Conservation (phyloP, 169 alveolate species). For the Plasmodium berghei region DNA sequence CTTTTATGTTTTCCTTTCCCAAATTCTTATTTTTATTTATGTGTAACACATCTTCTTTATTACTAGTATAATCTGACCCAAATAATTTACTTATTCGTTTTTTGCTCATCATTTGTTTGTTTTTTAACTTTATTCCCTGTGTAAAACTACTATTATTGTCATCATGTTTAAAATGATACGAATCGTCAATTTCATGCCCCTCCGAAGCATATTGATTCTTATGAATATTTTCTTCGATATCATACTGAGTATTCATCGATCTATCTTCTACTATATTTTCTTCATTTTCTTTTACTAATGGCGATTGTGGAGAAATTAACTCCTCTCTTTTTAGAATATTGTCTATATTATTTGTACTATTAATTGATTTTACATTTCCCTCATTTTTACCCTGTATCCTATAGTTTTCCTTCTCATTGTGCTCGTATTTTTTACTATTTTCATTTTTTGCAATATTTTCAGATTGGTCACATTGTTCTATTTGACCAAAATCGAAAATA, state of each 20-base stretch:
- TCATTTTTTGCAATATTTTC: background rate
- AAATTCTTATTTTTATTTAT: constrained; percentile 21
- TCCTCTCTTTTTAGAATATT: too few species aligned
- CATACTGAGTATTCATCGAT: too few species aligned
- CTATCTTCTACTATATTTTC: constrained; percentile 1
- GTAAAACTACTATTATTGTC: background rate
- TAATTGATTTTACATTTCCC: too few species aligned
- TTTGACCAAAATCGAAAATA: background rate
- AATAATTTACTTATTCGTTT: background rate
- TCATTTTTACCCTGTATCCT: background rate
- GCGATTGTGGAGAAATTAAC: background rate
- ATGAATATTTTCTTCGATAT: background rate
- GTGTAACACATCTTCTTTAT: constrained; percentile 7
- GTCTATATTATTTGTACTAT: too few species aligned
- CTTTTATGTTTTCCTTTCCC: constrained; percentile 43
- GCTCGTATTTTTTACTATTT: background rate
- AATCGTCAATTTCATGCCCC: too few species aligned
- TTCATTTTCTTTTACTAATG: background rate
- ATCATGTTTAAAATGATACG: background rate
- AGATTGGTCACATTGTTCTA: background rate
- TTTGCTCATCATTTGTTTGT: constrained; percentile 8
- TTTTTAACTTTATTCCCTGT: constrained; percentile 8
- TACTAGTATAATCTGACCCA: background rate
- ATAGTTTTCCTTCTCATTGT: background rate
- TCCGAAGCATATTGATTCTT: too few species aligned